phyloP scores from a whole-genome alignment of 495 filamentous ascomycete species.

The Penicillium psychrofluorescens region DNA sequence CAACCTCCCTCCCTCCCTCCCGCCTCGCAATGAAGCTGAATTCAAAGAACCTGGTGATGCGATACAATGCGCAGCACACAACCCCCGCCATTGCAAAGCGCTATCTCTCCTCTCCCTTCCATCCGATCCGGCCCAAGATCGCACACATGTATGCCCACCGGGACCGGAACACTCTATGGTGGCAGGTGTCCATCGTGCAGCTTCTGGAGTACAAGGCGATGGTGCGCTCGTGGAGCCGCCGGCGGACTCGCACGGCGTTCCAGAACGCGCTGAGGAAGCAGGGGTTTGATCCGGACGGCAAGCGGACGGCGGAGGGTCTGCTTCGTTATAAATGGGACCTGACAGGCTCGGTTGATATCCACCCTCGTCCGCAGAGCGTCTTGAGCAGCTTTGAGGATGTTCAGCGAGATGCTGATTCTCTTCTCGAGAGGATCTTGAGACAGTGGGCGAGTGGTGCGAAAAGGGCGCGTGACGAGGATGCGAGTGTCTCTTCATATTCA shows the following conservation, averaged over 20 bases:
- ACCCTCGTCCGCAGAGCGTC: slow-evolving; percentile 7
- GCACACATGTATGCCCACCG: slow-evolving; percentile 24
- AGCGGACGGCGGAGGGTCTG: no score
- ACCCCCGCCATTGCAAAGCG: slow-evolving; percentile 24
- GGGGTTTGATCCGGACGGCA: slow-evolving; percentile 37
- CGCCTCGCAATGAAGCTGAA: slow-evolving; percentile 10
- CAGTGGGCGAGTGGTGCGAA: not conserved
- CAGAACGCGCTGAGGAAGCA: slow-evolving; percentile 43
- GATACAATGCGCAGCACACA: slow-evolving; percentile 14
- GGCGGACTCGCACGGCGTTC: slow-evolving; percentile 48
- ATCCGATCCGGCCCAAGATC: slow-evolving; percentile 33
- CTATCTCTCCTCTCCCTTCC: slow-evolving; percentile 15
- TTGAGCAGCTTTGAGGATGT: slow-evolving; percentile 12
- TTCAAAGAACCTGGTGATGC: slow-evolving; percentile 14
- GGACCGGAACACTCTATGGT: slow-evolving; percentile 42
- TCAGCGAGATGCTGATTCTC: slow-evolving; percentile 17
- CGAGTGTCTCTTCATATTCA: no score
- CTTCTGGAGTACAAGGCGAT: slow-evolving; percentile 30
- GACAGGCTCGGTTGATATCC: slow-evolving; percentile 22
- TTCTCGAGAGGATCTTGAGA: slow-evolving; percentile 8
- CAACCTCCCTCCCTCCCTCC: not conserved
- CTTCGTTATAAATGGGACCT: slow-evolving; percentile 7
- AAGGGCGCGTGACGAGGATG: not conserved
- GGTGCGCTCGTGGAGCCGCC: slow-evolving; percentile 44
- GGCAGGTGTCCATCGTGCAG: slow-evolving; percentile 22